Evolutionary conservation across 2,329 filamentous ascomycete species (phyloP).

Genomic region (Endoconidiophora polonica): DNA sequence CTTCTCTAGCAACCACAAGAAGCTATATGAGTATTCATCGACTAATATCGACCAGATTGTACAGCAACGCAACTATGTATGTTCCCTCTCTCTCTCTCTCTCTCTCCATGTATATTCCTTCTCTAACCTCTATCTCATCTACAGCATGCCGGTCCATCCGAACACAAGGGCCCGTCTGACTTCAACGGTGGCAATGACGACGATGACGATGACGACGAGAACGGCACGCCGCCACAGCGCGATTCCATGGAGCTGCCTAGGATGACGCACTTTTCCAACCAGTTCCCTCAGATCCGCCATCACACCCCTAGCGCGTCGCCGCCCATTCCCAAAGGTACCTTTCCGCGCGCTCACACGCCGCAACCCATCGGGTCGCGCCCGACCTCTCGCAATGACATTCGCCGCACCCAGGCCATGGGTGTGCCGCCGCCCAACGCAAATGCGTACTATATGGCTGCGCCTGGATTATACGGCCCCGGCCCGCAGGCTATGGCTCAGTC

Average conservation of each 20-base stretch:
- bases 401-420: conserved; percentile 18
- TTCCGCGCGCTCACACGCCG: conserved; percentile 22
- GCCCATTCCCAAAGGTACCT: conserved; percentile 61
- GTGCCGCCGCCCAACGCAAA: conserved; percentile 16
- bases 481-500: conserved; percentile 5
- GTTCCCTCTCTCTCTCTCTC: conserved; percentile 22
- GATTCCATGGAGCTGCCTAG: conserved; percentile 42
- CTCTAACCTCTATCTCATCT: conserved; percentile 1
- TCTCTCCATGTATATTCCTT: neutral
- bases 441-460: conserved; percentile 13
- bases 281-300: conserved; percentile 68
- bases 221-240: conserved; percentile 54
- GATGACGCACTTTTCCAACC: conserved; percentile 55
- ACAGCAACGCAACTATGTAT: conserved; percentile 74
- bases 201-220: conserved; percentile 63
- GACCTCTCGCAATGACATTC: conserved; percentile 19
- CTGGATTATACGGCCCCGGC: conserved; percentile 17
- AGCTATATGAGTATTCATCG: conserved; percentile 95
- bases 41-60: conserved; percentile 84
- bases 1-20: conserved; percentile 87
- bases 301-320: conserved; percentile 75
- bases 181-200: conserved; percentile 81
- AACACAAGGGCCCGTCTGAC: conserved; percentile 89
- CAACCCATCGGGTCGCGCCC: conserved; percentile 16
- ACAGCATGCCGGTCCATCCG: conserved; percentile 80